Conservation (phyloP, 495 filamentous ascomycete genomes). For the Oleoguttula mirabilis region DNA sequence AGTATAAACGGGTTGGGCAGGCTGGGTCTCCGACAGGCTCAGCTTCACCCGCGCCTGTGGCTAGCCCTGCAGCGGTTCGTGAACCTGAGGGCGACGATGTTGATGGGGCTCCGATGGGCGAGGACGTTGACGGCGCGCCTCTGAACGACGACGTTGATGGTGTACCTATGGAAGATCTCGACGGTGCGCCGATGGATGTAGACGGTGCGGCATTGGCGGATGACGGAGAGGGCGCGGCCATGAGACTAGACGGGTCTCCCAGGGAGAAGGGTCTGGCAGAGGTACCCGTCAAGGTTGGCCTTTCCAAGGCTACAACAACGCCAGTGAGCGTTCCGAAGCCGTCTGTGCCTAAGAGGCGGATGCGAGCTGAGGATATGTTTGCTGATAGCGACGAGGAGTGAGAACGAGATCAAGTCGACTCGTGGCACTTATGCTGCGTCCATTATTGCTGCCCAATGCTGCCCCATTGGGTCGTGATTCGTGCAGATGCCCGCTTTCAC, state of each 20-base stretch:
- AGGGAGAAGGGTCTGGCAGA: too few species aligned
- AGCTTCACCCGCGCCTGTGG: constrained; percentile 18
- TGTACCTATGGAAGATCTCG: constrained; percentile 31
- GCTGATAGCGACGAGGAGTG: background rate
- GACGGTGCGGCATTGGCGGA: constrained; percentile 18
- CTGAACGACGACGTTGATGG: constrained; percentile 39
- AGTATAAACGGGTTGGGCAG: background rate
- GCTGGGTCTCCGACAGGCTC: background rate
- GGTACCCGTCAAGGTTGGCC: too few species aligned
- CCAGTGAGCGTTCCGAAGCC: too few species aligned
- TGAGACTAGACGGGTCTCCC: too few species aligned
- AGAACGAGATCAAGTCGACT: too few species aligned
- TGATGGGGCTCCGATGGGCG: constrained; percentile 19
- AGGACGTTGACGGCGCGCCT: constrained; percentile 41
- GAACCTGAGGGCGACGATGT: constrained; percentile 27
- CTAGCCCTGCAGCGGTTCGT: constrained; percentile 20
- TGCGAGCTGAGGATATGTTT: constrained; percentile 3
- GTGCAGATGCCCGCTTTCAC: too few species aligned
- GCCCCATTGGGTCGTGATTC: too few species aligned
- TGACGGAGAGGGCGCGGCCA: background rate
- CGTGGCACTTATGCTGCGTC: too few species aligned
- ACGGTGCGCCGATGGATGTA: constrained; percentile 29
- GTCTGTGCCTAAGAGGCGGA: background rate
- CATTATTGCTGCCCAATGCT: too few species aligned
- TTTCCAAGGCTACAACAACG: too few species aligned